phyloP scores from a whole-genome alignment of 345 rosid species.

The Rhodamnia rubescens region DNA sequence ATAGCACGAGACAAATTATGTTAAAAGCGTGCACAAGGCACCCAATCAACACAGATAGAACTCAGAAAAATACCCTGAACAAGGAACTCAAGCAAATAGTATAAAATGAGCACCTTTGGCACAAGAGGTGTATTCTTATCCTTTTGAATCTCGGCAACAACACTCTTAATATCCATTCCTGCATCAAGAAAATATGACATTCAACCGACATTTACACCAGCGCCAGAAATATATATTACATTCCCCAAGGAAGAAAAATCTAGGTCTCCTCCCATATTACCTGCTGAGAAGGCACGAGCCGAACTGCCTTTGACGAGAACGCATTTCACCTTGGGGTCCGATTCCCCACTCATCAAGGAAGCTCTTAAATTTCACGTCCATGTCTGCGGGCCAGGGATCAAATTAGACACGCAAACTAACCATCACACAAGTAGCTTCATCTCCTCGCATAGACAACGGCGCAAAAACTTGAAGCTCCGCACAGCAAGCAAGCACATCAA shows the following conservation, averaged over 20 bases:
- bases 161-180: constrained; percentile 39
- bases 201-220: constrained; percentile 16
- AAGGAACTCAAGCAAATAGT: neutral
- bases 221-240: neutral
- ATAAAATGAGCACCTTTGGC: constrained; percentile 42
- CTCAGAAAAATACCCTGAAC: neutral
- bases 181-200: constrained; percentile 7
- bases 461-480: neutral
- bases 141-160: constrained; percentile 32
- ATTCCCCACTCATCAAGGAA: constrained; percentile 92
- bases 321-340: constrained; percentile 65
- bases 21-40: neutral
- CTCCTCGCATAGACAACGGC: neutral
- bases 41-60: too few relatives aligned
- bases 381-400: constrained; percentile 29
- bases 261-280: constrained; percentile 14
- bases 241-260: neutral
- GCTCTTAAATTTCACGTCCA: constrained; percentile 63
- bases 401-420: neutral
- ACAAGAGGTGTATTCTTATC: constrained; percentile 63
- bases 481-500: neutral
- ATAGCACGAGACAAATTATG: neutral
- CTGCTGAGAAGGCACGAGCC: constrained; percentile 83
- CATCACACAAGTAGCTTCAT: neutral
- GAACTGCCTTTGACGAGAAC: constrained; percentile 69